Evolutionary conservation across 805 yeast species (phyloP).

Genomic region (Lachancea sp.): DNA sequence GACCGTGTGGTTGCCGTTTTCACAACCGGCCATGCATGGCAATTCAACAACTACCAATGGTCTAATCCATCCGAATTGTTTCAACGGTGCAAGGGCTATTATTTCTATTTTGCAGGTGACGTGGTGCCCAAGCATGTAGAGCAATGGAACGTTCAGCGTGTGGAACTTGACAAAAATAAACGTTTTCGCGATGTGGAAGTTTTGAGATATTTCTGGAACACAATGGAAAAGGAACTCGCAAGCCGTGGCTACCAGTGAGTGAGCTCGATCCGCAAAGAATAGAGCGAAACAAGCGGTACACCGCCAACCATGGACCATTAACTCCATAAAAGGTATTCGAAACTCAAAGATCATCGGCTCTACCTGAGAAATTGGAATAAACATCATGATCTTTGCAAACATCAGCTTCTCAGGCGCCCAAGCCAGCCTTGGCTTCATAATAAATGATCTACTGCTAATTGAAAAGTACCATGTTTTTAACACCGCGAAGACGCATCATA

Average conservation of each 20-base stretch:
- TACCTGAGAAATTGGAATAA: too few species aligned
- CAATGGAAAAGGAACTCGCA: constrained; percentile 65
- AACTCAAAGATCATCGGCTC: background rate
- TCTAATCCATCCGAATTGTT: constrained; percentile 73
- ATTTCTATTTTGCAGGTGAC: constrained; percentile 71
- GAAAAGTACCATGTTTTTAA: too few species aligned
- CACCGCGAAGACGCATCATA: too few species aligned
- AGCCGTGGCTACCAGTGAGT: constrained; percentile 49
- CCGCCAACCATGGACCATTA: background rate
- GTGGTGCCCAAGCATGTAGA: constrained; percentile 64
- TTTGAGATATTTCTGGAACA: constrained; percentile 78
- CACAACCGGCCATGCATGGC: constrained; percentile 98
- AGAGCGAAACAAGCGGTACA: background rate
- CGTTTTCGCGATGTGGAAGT: constrained; percentile 87
- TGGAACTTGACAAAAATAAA: constrained; percentile 71
- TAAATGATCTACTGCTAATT: too few species aligned
- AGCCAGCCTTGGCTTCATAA: too few species aligned
- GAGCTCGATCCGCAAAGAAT: too few species aligned
- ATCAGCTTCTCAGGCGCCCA: too few species aligned
- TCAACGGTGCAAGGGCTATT: constrained; percentile 78
- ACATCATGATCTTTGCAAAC: too few species aligned
- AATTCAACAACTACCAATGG: constrained; percentile 82
- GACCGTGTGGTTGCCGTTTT: constrained; percentile 91
- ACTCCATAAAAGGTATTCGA: background rate
- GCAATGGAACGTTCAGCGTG: constrained; percentile 83